Base-by-base conservation (phyloP, 1,284 basidiomycete genomes). In the Cryptococcus sp. region DNA sequence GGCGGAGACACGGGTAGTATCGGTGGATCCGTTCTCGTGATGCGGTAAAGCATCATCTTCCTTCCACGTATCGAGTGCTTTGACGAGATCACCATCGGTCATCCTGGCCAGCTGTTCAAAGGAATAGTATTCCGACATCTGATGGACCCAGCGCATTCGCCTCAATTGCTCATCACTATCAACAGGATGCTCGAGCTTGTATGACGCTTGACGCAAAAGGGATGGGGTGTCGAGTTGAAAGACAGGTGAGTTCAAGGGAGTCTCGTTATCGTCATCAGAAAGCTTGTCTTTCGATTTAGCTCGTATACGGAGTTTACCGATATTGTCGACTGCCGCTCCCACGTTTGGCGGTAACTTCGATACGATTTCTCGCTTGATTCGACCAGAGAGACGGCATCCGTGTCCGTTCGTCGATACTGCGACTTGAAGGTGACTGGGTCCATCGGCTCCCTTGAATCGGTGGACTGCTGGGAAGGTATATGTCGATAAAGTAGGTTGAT, bases 71-170 rank as follows among this genome's bases (percentile, higher is more conserved):
- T 61, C 49, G 46, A 91, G 72, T 5, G 88, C 74, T 7, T 78
- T 76, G 16, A 79, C 74, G 83, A 94, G 89, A 19, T 91, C 87
- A 18, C 71, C 70, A 22, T 82, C 78, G 5, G 80, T 78, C 80
- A 97, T 80, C 9, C 74, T 69, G 1, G 88, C 86, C 1, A 97
- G 80, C 48, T 83, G 83, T 19, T 86, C 81, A 46, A 93, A 81
- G 0, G 89, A 85, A 87, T 91, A 97, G 70, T 96, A 96, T 72
- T 97, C 91, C 78, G 88, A 91, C 64, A 92, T 82, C 71, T 92
- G 90, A 1, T 88, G 84, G 1, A 92, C 85, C 89, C 89, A 93
- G 72, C 85, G 83, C 82, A 91, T 86, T 22, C 86, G 78, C 43
- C 88, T 77, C 49, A 77, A 78, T 44, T 80, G 76, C 24, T 73